phyloP scores from a whole-genome alignment of 148 eudicot genomes.

The Chenopodium formosanum region DNA sequence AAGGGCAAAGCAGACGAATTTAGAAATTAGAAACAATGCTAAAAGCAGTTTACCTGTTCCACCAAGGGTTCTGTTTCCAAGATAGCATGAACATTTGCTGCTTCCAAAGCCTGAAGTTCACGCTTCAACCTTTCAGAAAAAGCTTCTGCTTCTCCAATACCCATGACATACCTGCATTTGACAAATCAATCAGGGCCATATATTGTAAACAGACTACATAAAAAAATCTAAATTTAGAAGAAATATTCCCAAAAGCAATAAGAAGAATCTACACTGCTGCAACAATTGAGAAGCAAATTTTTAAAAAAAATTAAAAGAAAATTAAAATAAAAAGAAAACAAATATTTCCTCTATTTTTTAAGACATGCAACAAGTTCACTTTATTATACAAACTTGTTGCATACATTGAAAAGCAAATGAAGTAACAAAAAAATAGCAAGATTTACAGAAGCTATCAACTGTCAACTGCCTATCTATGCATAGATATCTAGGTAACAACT shows the following conservation, averaged over 20 bases:
- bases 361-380: no score
- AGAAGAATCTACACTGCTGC: not conserved
- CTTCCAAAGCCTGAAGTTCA: slow-evolving; percentile 97
- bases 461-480: not conserved
- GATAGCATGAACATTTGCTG: slow-evolving; percentile 98
- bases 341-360: no score
- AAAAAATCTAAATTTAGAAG: not conserved
- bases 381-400: no score
- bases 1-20: not conserved
- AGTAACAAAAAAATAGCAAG: not conserved
- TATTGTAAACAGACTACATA: not conserved
- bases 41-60: slow-evolving; percentile 60
- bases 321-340: no score
- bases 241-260: not conserved
- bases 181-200: slow-evolving; percentile 7
- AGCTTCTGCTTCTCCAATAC: slow-evolving; percentile 98
- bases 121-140: slow-evolving; percentile 96
- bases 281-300: not conserved
- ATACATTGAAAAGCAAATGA: no score
- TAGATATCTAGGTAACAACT: not conserved
- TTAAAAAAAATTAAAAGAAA: no score
- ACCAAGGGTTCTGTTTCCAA: slow-evolving; percentile 83
- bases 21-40: not conserved
- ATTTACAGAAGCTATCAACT: not conserved
- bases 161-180: slow-evolving; percentile 85